A percentile compares a stretch with the other conserved stretches of the same genome.
phyloP scores from a whole-genome alignment of 495 filamentous ascomycete genomes.

The Hyaloscypha hepaticicola region DNA sequence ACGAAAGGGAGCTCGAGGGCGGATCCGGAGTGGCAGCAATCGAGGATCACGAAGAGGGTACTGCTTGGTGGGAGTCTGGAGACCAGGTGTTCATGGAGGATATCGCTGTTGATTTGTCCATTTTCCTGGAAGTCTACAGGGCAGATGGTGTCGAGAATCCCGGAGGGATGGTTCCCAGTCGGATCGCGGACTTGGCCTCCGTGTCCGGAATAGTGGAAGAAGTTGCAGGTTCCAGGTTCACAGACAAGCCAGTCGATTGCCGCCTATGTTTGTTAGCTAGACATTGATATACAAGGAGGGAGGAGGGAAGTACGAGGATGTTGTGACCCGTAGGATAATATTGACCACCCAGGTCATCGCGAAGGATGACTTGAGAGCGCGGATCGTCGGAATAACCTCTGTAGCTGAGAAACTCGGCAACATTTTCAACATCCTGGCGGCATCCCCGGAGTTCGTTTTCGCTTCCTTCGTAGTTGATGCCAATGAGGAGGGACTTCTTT shows the following conservation, averaged over 20 bases:
- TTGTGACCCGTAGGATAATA: conserved; percentile 56
- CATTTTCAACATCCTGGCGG: conserved; percentile 54
- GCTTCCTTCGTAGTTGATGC: conserved; percentile 59
- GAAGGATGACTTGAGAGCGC: conserved; percentile 52
- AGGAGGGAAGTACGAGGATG: conserved; percentile 53
- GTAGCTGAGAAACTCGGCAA: conserved; percentile 45
- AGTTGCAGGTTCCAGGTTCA: conserved; percentile 26
- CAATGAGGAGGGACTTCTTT: conserved; percentile 59
- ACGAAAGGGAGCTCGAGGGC: conserved; percentile 59
- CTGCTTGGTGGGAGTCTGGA: conserved; percentile 48
- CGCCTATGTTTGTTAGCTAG: conserved; percentile 41
- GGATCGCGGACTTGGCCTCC: conserved; percentile 39
- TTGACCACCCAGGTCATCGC: conserved; percentile 46
- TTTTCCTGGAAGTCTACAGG: conserved; percentile 50
- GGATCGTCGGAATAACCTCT: conserved; percentile 47
- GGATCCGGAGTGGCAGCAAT: conserved; percentile 62
- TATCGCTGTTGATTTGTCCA: conserved; percentile 52
- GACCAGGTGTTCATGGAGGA: conserved; percentile 52
- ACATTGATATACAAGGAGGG: conserved; percentile 39
- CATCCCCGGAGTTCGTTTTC: conserved; percentile 52
- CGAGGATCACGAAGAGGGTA: conserved; percentile 56
- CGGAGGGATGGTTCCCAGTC: conserved; percentile 26
- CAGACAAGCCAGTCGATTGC: conserved; percentile 26
- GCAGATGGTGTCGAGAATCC: conserved; percentile 56
- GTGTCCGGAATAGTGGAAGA: conserved; percentile 57